Percentiles rank a stretch among this genome's conserved stretches.
Evolutionary conservation across 257 asterid genomes (phyloP).

Genomic region (Scutellaria baicalensis): DNA sequence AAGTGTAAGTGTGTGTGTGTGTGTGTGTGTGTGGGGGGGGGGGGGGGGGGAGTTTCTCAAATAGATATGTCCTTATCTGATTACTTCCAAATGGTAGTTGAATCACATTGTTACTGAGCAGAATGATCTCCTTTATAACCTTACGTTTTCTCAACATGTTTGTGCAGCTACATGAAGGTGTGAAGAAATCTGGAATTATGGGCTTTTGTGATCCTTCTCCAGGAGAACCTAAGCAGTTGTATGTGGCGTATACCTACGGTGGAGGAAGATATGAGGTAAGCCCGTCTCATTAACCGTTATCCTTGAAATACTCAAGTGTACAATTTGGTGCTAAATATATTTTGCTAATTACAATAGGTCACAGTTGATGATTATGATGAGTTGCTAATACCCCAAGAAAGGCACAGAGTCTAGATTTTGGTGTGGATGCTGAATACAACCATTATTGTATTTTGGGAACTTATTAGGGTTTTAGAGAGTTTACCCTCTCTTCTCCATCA

Average conservation of each 20-base stretch:
- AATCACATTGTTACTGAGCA: background rate
- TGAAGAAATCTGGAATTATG: constrained; percentile 93
- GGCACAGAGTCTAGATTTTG: constrained; percentile 37
- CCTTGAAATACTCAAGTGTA: background rate
- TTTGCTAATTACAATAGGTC: constrained; percentile 39
- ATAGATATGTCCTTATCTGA: too few relatives aligned
- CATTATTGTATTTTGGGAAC: background rate
- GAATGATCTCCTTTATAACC: background rate
- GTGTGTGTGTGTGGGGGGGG: too few relatives aligned
- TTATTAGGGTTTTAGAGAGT: too few relatives aligned
- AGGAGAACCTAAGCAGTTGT: constrained; percentile 67
- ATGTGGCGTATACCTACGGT: constrained; percentile 55
- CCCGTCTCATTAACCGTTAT: background rate
- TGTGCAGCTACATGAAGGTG: constrained; percentile 84
- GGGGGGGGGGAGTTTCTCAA: too few relatives aligned
- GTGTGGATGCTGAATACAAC: background rate
- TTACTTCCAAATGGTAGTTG: background rate
- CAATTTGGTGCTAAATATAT: background rate
- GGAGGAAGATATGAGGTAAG: constrained; percentile 61
- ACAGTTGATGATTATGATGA: constrained; percentile 66
- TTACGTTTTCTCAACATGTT: background rate
- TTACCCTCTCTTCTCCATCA: too few relatives aligned
- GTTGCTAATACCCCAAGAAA: constrained; percentile 66
- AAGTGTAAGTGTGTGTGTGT: too few relatives aligned
- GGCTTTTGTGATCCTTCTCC: constrained; percentile 99